Base-by-base conservation (phyloP, 2,329 filamentous ascomycete species). In the Sarocladium strictum region DNA sequence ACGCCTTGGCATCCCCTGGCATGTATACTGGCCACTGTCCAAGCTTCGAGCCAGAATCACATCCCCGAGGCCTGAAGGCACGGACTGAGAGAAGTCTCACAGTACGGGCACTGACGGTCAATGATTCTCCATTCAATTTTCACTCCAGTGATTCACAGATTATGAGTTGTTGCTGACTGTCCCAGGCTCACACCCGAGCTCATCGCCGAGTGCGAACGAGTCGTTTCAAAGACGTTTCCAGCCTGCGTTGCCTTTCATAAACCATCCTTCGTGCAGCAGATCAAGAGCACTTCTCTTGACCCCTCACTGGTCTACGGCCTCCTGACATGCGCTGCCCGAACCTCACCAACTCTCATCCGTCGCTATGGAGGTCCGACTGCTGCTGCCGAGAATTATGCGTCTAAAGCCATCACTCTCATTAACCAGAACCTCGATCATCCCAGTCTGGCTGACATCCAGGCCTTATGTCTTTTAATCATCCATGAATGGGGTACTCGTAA, bases 191-290 rank as follows among this genome's bases (percentile, higher is more conserved):
- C 79, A 9, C 79, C 80, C 53, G 80, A 84, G 64, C 70, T 83
- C 58, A 71, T 82, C 58, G 69, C 74, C 59, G 80, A 84, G 68
- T 83, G 79, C 65, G 80, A 84, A 68, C 75, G 80, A 56, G 79
- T 83, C 63, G 77, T 84, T 62, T 77, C 75, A 61, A 83, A 81
- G 71, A 81, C 79, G 14, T 75, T 83, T 61, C 80, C 80, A 37
- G 79, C 80, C 58, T 83, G 79, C 63, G 79, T 84, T 40, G 80
- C 80, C 62, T 84, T 84, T 64, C 80, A 84, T 70, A 83, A 83
- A 69, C 80, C 80, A 7, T 80, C 80, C 2, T 83, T 83, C 66
- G 65, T 84, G 32, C 78, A 81, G 67, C 80, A 83, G 64, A 72
- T 84, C 52, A 83, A 83, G 70, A 79, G 73, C 60, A 75, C 72